Base-by-base conservation (phyloP, 2,329 filamentous ascomycete genomes). In the Delphinella strobiligena region DNA sequence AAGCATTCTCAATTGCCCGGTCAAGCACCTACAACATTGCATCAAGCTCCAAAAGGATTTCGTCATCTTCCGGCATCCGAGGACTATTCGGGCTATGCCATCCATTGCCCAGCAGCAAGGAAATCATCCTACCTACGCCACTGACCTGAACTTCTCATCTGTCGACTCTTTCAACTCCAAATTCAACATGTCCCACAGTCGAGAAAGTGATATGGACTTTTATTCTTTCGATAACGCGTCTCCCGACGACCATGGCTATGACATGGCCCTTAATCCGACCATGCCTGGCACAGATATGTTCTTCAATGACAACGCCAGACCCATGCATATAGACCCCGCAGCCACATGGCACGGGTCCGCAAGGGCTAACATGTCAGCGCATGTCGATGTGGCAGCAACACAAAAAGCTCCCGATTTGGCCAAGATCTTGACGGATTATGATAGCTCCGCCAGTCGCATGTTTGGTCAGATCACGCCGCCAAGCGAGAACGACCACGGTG, bases 381-480 rank as follows among this genome's bases (percentile, higher is more conserved):
- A 33, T 27, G 31, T 17, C 14, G 31, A 33, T 33, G n/a, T 17
- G 31, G 12, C 31, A 14, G 31, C 31, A 17, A 4, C 22, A 11
- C n/a, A n/a, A 10, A 11, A 18, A 4, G 30, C 19, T 19, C 22
- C 18, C 7, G 34, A 31, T 2, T 3, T 38, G 22, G 40, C 18
- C 22, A 34, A 42, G 27, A 31, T 41, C n/a, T 29, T 41, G 27
- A 29, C 35, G 30, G 36, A 27, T 4, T 37, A 37, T 19, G 3
- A 11, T 2, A 5, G 17, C 7, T 11, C 19, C 2, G 45, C 29
- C 4, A 37, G 42, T 5, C 45, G 54, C 24, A 44, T 47, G 5
- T 55, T 53, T 35, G 60, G 60, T n/a, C 59, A 61, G 39, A 53
- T 62, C 22, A 61, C 60, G 12, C 59, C 59, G 10, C 59, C 59